Percentiles rank a stretch among this genome's conserved stretches.
Conservation (phyloP, 2,329 filamentous ascomycete genomes). For the Fusarium chlamydosporum region DNA sequence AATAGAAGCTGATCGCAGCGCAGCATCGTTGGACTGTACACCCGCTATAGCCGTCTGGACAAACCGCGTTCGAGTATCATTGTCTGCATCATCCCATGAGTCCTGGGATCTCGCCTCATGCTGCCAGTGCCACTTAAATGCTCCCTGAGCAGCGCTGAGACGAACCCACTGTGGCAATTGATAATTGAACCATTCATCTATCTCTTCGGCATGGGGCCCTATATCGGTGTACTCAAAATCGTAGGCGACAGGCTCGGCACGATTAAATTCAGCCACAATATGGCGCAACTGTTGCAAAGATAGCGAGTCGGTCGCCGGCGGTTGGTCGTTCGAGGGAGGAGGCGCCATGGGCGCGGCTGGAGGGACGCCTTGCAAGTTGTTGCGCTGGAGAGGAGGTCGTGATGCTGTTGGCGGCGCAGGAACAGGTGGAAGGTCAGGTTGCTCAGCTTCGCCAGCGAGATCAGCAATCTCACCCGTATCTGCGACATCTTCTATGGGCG, state of each 20-base stretch:
- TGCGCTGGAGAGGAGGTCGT: constrained; percentile 51
- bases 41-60: constrained; percentile 66
- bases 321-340: constrained; percentile 48
- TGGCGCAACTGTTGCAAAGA: constrained; percentile 80
- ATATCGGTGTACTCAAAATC: constrained; percentile 86
- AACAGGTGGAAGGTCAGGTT: constrained; percentile 56
- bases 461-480: constrained; percentile 58
- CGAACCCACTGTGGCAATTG: constrained; percentile 87
- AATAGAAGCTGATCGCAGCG: constrained; percentile 66
- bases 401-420: constrained; percentile 47
- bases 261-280: constrained; percentile 80
- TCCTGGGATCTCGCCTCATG: constrained; percentile 58
- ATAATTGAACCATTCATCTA: constrained; percentile 98
- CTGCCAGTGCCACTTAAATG: constrained; percentile 83
- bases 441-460: constrained; percentile 55
- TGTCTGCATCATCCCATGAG: constrained; percentile 76
- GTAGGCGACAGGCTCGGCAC: constrained; percentile 79
- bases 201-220: constrained; percentile 83
- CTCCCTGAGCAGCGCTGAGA: constrained; percentile 79
- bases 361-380: constrained; percentile 48
- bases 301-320: constrained; percentile 74
- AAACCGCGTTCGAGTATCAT: constrained; percentile 70
- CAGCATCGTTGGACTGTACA: constrained; percentile 62
- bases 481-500: constrained; percentile 57
- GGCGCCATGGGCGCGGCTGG: constrained; percentile 52